Evolutionary conservation across 108 stramenopile genomes (phyloP), one percentile per base, ranked within the genome.

Genomic region (Nitzschia sp.): DNA sequence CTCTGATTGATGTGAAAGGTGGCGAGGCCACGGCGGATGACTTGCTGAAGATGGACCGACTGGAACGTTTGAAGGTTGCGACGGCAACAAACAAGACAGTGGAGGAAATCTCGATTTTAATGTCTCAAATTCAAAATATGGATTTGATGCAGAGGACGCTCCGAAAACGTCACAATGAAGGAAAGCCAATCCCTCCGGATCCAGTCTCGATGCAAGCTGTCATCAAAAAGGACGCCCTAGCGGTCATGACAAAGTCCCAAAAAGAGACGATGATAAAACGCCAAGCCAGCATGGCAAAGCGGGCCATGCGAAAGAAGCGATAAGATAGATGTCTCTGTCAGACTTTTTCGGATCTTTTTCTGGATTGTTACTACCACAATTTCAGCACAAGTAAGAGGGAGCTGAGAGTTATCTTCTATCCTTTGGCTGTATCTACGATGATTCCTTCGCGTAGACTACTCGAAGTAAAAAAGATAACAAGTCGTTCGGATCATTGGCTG

Each of bases 121-220:
- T 90, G 38, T 44, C 77, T 2, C 88, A 89, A 59, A 88, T 90
- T 67, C 75, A 83, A 21, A 74, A 81, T 26, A 87, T 93, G 89
- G 80, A 83, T 15, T 76, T 88, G 34, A 90, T 93, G 92, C 92
- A 93, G 68, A 71, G 79, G 29, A 82, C 89, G 21, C 68, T 93
- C 29, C 73, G 89, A 23, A 85, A 85, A 63, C 80, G 92, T 21
- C 66, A 84, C 30, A 30, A 64, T 45, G 72, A 80, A 46, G 85
- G 88, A 0, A 79, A 83, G 56, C 53, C 84, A 28, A 72, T 92
- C 55, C 88, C 91, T 11, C 58, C 68, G n/a, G 84, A 87, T 57
- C 68, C 80, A 19, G 69, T 69, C 9, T 68, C 78, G 31, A 80
- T 88, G 76, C 86, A 88, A 62, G 69, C 64, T 27, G 80, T 80